Base-by-base conservation (phyloP, 495 filamentous ascomycete species). In the Articulospora tetracladia region DNA sequence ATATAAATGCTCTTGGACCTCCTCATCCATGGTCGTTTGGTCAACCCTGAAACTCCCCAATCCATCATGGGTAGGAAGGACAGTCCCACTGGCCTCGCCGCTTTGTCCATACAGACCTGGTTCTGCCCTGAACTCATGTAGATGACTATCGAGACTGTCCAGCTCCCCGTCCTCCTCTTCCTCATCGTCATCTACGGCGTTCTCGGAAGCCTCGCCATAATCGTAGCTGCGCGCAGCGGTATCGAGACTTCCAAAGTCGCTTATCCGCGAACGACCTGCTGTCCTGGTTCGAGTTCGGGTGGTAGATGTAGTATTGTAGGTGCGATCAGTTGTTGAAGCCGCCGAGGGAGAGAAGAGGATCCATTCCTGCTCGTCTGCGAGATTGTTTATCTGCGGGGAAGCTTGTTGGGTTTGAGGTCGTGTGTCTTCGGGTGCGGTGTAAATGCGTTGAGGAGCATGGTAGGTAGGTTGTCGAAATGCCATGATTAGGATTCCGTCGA, bases 1-100 rank as follows among this genome's bases (percentile, higher is more conserved):
- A 82, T 91, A 96, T 24, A 96, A 69, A 54, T 91, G 88, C 32
- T 93, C 86, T 64, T 96, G 91, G 1, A 87, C 78, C 15, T 79
- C 77, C 17, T 64, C 59, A 41, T 72, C 69, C 59, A 76, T 74
- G 8, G 65, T 67, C 1, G 70, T 73, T 15, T 73, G 69, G 27
- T 79, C 76, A 3, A 81, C 61, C 28, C 74, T 66, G 66, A 98
- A 98, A 24, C 84, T 88, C 2, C 94, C 95, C 50, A 97, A 71
- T 4, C 94, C 94, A 76, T 98, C 93, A 69, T 98, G 94, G 11
- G 86, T 85, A 0, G 94, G 94, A 12, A 98, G 79, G 20, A 96
- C 84, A 3, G 64, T 61, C 10, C 61, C 48, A 49, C 57, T 62
- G 19, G 41, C 52, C 48, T 68, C 59, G 2, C 34, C 53, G 26